A percentile compares a stretch with the other conserved stretches of the same genome.
phyloP scores from a whole-genome alignment of 495 filamentous ascomycete species.

The Friedmanniomyces endolithicus region DNA sequence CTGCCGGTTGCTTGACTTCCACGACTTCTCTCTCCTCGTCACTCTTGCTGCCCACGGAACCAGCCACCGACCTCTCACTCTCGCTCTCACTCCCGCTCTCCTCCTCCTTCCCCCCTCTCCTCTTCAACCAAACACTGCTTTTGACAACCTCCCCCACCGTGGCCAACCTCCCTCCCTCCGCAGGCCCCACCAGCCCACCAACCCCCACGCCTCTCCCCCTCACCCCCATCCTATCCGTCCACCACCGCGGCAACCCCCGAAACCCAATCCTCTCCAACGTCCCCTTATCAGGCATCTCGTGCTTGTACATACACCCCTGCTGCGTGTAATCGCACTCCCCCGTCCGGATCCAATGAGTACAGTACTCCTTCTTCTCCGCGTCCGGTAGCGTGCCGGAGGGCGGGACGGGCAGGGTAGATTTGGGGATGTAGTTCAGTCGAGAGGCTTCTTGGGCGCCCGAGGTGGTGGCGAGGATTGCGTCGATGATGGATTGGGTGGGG shows the following conservation, averaged over 20 bases:
- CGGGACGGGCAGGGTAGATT: not conserved
- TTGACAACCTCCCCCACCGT: not conserved
- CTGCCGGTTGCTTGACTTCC: not conserved
- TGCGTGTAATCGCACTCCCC: constrained; percentile 75
- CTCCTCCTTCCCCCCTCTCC: no score
- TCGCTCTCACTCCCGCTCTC: not conserved
- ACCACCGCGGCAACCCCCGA: constrained; percentile 44
- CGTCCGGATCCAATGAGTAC: constrained; percentile 74
- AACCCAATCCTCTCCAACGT: constrained; percentile 54
- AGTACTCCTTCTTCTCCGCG: constrained; percentile 55
- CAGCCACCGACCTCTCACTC: not conserved
- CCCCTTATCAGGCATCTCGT: constrained; percentile 64
- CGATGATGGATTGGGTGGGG: constrained; percentile 15
- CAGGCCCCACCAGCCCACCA: not conserved
- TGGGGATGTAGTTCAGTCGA: not conserved
- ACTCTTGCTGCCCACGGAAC: not conserved
- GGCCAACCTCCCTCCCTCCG: not conserved
- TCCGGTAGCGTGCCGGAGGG: constrained; percentile 27
- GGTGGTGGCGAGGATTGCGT: constrained; percentile 15
- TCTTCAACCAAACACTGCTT: constrained; percentile 7
- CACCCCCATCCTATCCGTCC: constrained; percentile 30
- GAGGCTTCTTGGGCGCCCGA: constrained; percentile 9
- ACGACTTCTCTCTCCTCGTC: not conserved
- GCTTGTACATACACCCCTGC: constrained; percentile 74
- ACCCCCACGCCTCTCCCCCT: no score